phyloP scores from a whole-genome alignment of 2,329 filamentous ascomycete genomes.

The Parastagonospora nodorum region DNA sequence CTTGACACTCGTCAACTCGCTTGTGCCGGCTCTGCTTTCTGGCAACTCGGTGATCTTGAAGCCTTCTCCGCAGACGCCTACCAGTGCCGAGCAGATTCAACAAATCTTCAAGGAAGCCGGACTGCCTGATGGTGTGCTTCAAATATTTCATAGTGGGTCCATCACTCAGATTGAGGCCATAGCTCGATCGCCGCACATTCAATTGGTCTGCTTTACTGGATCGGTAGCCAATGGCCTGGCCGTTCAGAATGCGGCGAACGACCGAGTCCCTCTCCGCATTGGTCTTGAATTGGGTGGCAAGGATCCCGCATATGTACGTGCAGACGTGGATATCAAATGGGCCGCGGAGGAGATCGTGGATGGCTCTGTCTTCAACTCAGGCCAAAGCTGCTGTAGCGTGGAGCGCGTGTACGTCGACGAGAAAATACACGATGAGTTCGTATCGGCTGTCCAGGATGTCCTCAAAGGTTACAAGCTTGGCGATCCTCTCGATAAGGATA shows the following conservation, averaged over 20 bases:
- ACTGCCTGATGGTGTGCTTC: conserved; percentile 80
- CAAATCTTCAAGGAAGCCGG: conserved; percentile 80
- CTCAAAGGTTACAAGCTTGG: conserved; percentile 80
- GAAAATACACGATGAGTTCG: conserved; percentile 80
- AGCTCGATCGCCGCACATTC: conserved; percentile 75
- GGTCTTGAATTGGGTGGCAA: conserved; percentile 93
- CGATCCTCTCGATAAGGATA: conserved; percentile 79
- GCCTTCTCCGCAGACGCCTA: conserved; percentile 93
- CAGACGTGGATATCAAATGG: conserved; percentile 87
- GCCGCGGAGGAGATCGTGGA: conserved; percentile 94
- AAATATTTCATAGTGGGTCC: conserved; percentile 90
- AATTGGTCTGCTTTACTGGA: conserved; percentile 89
- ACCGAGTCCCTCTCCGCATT: conserved; percentile 78
- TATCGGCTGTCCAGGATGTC: conserved; percentile 78
- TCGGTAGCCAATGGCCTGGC: conserved; percentile 86
- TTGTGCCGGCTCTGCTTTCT: conserved; percentile 87
- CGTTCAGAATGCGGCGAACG: conserved; percentile 82
- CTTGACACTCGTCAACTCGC: conserved; percentile 87
- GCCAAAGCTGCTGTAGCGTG: conserved; percentile 95
- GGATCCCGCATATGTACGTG: conserved; percentile 86
- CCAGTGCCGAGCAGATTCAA: conserved; percentile 82
- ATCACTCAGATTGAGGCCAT: conserved; percentile 76
- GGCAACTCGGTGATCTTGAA: conserved; percentile 94
- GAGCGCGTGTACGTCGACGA: conserved; percentile 91
- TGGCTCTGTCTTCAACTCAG: conserved; percentile 95